Percentiles rank a stretch among this genome's conserved stretches.
Conservation (phyloP, 768 basidiomycete genomes). For the Tremella fuciformis region DNA sequence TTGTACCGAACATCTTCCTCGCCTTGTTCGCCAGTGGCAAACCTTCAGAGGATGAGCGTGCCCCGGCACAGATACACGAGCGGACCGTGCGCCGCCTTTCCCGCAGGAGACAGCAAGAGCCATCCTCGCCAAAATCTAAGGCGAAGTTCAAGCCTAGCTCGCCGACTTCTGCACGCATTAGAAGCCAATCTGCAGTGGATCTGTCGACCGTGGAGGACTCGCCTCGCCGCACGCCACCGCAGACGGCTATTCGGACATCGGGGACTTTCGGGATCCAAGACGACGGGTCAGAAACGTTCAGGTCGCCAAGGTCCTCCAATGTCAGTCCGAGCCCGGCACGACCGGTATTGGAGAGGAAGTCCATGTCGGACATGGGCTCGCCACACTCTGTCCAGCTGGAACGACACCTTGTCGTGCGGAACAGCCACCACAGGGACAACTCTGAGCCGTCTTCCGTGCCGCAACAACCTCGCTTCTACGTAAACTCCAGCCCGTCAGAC, state of each 20-base stretch:
- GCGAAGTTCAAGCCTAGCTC: constrained; percentile 6
- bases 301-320: neutral
- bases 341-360: constrained; percentile 4
- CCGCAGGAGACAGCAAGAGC: neutral
- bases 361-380: constrained; percentile 12
- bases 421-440: constrained; percentile 4
- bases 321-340: constrained; percentile 5
- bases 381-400: constrained; percentile 14
- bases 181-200: neutral
- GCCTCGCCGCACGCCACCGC: constrained; percentile 1
- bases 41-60: neutral
- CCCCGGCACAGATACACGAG: neutral
- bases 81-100: neutral
- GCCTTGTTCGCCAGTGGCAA: neutral
- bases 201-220: constrained; percentile 4
- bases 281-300: constrained; percentile 28
- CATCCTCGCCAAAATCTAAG: constrained; percentile 7
- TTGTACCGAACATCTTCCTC: constrained; percentile 3
- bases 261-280: constrained; percentile 40
- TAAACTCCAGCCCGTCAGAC: too few relatives aligned
- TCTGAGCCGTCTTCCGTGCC: neutral
- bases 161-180: neutral
- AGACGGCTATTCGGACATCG: constrained; percentile 24
- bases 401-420: constrained; percentile 23
- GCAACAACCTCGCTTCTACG: too few relatives aligned